A percentile compares a stretch with the other conserved stretches of the same genome.
Evolutionary conservation across 2,329 filamentous ascomycete genomes (phyloP).

Genomic region (Xylariaceae sp.): DNA sequence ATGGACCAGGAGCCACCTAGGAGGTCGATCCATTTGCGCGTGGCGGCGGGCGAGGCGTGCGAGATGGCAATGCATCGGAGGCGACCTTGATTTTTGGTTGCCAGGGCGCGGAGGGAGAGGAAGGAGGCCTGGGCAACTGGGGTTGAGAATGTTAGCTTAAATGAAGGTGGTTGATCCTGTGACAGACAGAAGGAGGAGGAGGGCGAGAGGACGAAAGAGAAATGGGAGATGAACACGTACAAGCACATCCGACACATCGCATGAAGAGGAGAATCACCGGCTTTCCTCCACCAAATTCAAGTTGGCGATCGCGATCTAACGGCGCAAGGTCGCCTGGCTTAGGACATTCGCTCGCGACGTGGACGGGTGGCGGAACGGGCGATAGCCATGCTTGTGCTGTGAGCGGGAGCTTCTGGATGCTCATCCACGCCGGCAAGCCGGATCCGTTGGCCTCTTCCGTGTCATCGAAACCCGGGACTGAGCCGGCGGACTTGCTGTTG

Average conservation of each 20-base stretch:
- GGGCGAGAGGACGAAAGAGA: constrained; percentile 1
- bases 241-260: constrained; percentile 53
- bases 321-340: constrained; percentile 47
- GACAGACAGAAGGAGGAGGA: constrained; percentile 4
- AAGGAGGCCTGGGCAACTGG: constrained; percentile 56
- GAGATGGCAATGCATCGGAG: constrained; percentile 57
- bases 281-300: constrained; percentile 41
- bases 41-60: constrained; percentile 54
- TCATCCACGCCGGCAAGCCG: constrained; percentile 44
- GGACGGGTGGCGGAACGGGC: constrained; percentile 47
- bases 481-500: constrained; percentile 21
- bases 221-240: constrained; percentile 34
- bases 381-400: constrained; percentile 52
- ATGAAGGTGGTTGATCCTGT: constrained; percentile 3
- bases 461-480: constrained; percentile 28
- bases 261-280: constrained; percentile 49
- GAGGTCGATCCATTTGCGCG: constrained; percentile 51
- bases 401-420: constrained; percentile 46
- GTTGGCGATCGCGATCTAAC: constrained; percentile 41
- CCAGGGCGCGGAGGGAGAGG: constrained; percentile 50
- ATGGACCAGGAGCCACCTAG: constrained; percentile 56
- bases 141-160: constrained; percentile 2
- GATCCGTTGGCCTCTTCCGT: constrained; percentile 23
- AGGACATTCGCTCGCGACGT: constrained; percentile 40
- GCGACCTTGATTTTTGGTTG: constrained; percentile 45